phyloP scores from a whole-genome alignment of 306 rosid genomes.

The Heteromeles arbutifolia region DNA sequence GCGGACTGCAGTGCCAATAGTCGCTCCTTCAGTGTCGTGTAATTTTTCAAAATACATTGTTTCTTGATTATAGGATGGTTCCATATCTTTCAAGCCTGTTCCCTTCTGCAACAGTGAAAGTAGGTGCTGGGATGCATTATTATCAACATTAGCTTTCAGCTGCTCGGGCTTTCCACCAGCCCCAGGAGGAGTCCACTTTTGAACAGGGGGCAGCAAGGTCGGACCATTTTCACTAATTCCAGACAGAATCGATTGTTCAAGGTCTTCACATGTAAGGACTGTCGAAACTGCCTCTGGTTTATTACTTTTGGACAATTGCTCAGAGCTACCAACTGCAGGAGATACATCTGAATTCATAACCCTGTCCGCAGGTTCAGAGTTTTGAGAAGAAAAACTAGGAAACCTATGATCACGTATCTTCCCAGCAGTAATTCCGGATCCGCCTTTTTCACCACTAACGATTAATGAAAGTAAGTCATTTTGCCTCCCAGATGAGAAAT shows the following conservation, averaged over 20 bases:
- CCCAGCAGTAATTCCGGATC: conserved; percentile 30
- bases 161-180: conserved; percentile 40
- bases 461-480: conserved; percentile 78
- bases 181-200: conserved; percentile 23
- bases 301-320: conserved; percentile 36
- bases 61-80: conserved; percentile 28
- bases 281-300: conserved; percentile 52
- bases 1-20: conserved; percentile 28
- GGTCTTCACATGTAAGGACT: conserved; percentile 90
- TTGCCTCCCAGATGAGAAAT: conserved; percentile 45
- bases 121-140: conserved; percentile 74
- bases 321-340: conserved; percentile 34
- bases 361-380: conserved; percentile 36
- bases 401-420: conserved; percentile 28
- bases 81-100: conserved; percentile 32
- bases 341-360: conserved; percentile 31
- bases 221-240: conserved; percentile 49
- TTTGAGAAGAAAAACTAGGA: conserved; percentile 37
- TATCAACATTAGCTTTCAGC: conserved; percentile 44
- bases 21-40: conserved; percentile 30
- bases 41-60: conserved; percentile 25
- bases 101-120: conserved; percentile 87
- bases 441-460: conserved; percentile 68
- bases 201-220: conserved; percentile 28
- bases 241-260: conserved; percentile 85